Conservation (phyloP, 164 flowering plant genomes). For the Kalanchoe fedtschenkoi region DNA sequence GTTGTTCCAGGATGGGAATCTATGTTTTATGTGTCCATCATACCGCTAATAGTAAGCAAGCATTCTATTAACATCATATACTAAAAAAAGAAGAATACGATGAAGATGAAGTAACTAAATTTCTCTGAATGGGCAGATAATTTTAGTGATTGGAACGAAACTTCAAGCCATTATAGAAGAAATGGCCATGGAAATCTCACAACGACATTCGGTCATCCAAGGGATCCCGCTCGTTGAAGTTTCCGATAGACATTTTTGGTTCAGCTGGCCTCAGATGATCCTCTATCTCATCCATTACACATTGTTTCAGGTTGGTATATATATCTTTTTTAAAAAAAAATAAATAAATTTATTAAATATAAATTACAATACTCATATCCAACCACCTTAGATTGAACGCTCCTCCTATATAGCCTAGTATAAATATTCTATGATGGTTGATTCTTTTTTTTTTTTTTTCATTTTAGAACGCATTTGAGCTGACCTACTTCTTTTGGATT, state of each 20-base stretch:
- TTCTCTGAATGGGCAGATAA: conserved; percentile 30
- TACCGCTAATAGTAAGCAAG: conserved; percentile 37
- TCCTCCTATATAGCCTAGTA: background rate
- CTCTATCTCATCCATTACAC: conserved; percentile 72
- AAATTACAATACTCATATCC: too few relatives aligned
- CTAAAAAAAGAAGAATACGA: too few relatives aligned
- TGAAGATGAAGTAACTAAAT: background rate
- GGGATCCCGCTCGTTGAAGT: conserved; percentile 92
- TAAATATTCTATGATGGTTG: too few relatives aligned
- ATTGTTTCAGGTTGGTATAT: conserved; percentile 64
- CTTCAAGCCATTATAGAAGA: conserved; percentile 61
- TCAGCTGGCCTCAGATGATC: conserved; percentile 50
- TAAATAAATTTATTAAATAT: too few relatives aligned
- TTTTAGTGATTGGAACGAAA: conserved; percentile 73
- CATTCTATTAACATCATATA: too few relatives aligned
- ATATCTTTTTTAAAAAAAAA: too few relatives aligned
- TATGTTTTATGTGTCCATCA: conserved; percentile 39
- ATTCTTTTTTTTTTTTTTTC: background rate
- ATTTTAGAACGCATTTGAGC: conserved; percentile 60
- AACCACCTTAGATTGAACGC: background rate
- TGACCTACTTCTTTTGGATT: conserved; percentile 61
- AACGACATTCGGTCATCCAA: conserved; percentile 85
- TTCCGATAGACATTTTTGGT: conserved; percentile 81
- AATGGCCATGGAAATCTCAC: conserved; percentile 87
- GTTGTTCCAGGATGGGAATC: conserved; percentile 30